phyloP scores from a whole-genome alignment of 352 stramenopile genomes.

The Elongisporangium prolatum region DNA sequence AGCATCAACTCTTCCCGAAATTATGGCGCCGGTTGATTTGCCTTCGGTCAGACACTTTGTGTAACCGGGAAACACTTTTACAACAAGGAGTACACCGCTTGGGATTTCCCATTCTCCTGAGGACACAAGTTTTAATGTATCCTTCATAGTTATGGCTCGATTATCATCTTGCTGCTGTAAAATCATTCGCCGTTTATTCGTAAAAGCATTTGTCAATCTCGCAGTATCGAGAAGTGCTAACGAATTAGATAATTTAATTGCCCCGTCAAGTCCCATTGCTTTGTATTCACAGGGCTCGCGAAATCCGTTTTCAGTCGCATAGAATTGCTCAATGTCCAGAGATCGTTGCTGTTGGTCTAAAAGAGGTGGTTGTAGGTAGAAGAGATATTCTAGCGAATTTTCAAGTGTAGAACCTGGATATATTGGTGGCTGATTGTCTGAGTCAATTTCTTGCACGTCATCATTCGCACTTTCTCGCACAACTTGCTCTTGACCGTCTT shows the following conservation, averaged over 20 bases:
- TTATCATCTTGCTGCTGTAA: constrained; percentile 12
- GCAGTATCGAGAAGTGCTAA: constrained; percentile 50
- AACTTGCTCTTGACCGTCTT: constrained; percentile 15
- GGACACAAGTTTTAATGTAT: constrained; percentile 23
- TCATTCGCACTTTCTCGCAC: constrained; percentile 1
- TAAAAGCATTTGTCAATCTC: constrained; percentile 20
- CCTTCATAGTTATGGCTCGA: constrained; percentile 23
- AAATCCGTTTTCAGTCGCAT: constrained; percentile 66
- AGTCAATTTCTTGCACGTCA: constrained; percentile 1
- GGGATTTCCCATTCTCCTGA: constrained; percentile 47
- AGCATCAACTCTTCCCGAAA: constrained; percentile 13
- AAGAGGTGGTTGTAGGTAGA: constrained; percentile 53
- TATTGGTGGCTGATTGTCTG: constrained; percentile 6
- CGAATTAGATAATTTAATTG: constrained; percentile 76
- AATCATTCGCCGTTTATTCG: constrained; percentile 15
- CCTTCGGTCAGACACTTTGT: constrained; percentile 33
- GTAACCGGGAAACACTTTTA: constrained; percentile 83
- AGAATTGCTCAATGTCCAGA: constrained; percentile 48
- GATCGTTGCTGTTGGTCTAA: constrained; percentile 32
- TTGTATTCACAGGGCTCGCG: constrained; percentile 43
- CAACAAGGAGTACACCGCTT: constrained; percentile 50
- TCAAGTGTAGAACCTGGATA: constrained; percentile 34
- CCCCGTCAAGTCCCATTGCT: constrained; percentile 38
- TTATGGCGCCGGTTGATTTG: constrained; percentile 6
- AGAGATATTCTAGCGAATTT: constrained; percentile 76